Conservation (phyloP, 1,284 basidiomycete species). For the Ustilago tritici region DNA sequence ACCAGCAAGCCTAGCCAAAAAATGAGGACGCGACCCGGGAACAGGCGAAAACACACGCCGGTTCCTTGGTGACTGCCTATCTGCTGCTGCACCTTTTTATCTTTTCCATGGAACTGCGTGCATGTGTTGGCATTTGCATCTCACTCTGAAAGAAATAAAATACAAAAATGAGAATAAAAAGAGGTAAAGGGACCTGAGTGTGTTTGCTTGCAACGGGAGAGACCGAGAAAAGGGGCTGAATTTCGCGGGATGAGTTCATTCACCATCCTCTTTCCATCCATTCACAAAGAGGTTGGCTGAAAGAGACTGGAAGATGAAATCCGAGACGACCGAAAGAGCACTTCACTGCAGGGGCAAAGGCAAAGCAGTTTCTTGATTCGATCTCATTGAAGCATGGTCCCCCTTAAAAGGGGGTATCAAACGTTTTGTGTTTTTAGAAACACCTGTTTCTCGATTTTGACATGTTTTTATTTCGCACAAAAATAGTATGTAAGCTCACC, state of each 20-base stretch:
- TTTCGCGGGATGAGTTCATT: not conserved
- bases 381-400: too few relatives aligned
- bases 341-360: too few relatives aligned
- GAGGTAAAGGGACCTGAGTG: not conserved
- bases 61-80: not conserved
- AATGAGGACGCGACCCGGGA: constrained; percentile 6
- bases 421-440: too few relatives aligned
- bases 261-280: not conserved
- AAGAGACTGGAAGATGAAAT: too few relatives aligned
- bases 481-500: too few relatives aligned
- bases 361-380: too few relatives aligned
- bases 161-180: not conserved
- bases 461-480: too few relatives aligned
- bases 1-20: not conserved
- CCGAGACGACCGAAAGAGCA: too few relatives aligned
- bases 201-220: not conserved
- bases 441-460: too few relatives aligned
- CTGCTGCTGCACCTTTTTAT: not conserved
- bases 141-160: not conserved
- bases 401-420: too few relatives aligned
- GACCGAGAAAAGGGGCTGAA: constrained; percentile 3
- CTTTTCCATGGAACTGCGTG: constrained; percentile 3
- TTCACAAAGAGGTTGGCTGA: not conserved
- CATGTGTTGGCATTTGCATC: not conserved
- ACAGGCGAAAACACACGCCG: constrained; percentile 2